A percentile compares a stretch with the other conserved stretches of the same genome.
Conservation (phyloP, 257 asterid species). For the Solanum gandarillasii region DNA sequence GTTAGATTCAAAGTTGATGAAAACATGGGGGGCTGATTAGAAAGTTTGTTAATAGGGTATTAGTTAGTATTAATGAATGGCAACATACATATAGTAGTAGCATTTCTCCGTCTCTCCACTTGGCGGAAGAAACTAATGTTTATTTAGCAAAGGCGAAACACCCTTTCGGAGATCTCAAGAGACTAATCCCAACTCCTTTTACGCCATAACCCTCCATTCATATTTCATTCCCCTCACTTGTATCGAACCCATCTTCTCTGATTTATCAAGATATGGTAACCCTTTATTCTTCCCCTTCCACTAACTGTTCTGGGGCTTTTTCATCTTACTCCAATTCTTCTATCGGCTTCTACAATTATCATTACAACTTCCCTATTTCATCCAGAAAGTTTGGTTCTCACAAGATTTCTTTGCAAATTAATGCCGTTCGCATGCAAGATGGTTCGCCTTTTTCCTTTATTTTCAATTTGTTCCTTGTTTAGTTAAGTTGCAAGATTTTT, state of each 20-base stretch:
- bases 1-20: not conserved
- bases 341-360: conserved; percentile 17
- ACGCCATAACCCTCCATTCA: not conserved
- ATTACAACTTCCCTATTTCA: conserved; percentile 17
- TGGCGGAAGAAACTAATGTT: not conserved
- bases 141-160: conserved; percentile 10
- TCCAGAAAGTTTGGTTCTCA: conserved; percentile 19
- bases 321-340: conserved; percentile 29
- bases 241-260: not conserved
- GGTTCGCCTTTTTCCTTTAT: conserved; percentile 23
- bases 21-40: not conserved
- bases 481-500: not conserved
- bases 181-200: conserved; percentile 37
- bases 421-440: conserved; percentile 63
- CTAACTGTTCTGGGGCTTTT: conserved; percentile 21
- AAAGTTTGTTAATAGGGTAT: not conserved
- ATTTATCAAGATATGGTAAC: conserved; percentile 32
- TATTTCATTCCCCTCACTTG: not conserved
- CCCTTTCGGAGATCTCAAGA: conserved; percentile 89
- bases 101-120: not conserved
- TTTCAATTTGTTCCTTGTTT: not conserved
- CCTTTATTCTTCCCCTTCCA: conserved; percentile 33
- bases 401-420: conserved; percentile 36
- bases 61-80: not conserved
- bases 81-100: not conserved